phyloP scores from a whole-genome alignment of 2,329 filamentous ascomycete genomes.

The Fusarium sp. region DNA sequence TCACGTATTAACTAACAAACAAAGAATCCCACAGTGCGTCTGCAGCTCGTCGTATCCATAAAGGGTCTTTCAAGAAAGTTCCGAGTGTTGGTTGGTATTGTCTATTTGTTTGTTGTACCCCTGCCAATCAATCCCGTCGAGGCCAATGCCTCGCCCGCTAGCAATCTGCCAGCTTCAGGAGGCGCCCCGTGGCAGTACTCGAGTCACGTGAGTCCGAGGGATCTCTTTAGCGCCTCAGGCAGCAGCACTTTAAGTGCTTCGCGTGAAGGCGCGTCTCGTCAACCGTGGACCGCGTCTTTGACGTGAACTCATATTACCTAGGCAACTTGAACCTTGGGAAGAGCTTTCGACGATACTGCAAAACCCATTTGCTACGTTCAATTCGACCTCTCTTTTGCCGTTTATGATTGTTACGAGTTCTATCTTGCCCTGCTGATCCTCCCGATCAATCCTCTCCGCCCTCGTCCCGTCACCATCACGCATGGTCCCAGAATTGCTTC shows the following conservation, averaged over 20 bases:
- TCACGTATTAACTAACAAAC: constrained; percentile 13
- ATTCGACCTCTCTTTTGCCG: constrained; percentile 14
- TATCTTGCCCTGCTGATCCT: neutral
- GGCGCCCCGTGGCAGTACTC: constrained; percentile 35
- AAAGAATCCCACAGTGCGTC: neutral
- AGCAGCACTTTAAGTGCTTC: constrained; percentile 52
- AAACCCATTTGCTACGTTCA: constrained; percentile 20
- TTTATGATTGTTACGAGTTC: constrained; percentile 4
- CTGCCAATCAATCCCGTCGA: constrained; percentile 20
- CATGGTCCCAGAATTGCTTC: constrained; percentile 38
- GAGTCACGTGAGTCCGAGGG: constrained; percentile 46
- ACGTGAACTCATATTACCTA: constrained; percentile 48
- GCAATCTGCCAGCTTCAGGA: constrained; percentile 45
- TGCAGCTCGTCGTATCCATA: constrained; percentile 38
- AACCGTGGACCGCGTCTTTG: constrained; percentile 48
- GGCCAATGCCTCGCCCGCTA: constrained; percentile 37
- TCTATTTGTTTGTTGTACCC: constrained; percentile 38
- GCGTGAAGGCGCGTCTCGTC: constrained; percentile 53
- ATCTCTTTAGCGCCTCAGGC: constrained; percentile 47
- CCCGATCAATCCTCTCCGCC: neutral
- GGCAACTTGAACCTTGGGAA: constrained; percentile 42
- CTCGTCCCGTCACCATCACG: constrained; percentile 2
- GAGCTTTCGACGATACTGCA: constrained; percentile 29
- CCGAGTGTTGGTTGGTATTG: constrained; percentile 36
- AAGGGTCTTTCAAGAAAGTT: constrained; percentile 14